Evolutionary conservation across 371 early-diverging fungal genomes (phyloP).

Genomic region (Apophysomyces variabilis): DNA sequence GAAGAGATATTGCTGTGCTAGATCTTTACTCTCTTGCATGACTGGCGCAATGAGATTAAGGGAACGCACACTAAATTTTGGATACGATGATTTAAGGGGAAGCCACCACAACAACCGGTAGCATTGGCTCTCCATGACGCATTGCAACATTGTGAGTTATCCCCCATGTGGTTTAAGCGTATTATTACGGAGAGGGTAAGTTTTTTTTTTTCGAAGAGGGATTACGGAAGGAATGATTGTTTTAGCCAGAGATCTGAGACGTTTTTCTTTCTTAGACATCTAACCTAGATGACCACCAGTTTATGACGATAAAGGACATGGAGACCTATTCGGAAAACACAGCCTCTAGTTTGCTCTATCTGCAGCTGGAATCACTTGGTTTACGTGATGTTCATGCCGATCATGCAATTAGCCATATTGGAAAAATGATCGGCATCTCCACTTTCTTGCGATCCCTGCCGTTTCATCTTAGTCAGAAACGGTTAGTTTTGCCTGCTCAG

Average conservation of each 20-base stretch:
- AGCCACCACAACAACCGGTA: conserved; percentile 77
- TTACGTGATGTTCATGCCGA: conserved; percentile 84
- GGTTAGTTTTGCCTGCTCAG: conserved; percentile 73
- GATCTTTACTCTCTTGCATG: neutral
- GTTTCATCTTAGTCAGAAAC: conserved; percentile 67
- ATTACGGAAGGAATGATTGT: neutral
- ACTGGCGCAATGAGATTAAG: neutral
- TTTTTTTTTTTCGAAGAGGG: neutral
- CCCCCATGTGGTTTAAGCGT: conserved; percentile 71
- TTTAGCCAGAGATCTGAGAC: conserved; percentile 12
- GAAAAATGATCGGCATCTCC: conserved; percentile 85
- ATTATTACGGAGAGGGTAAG: conserved; percentile 76
- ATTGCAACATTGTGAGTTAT: conserved; percentile 53
- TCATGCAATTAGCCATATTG: conserved; percentile 90
- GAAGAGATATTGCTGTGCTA: neutral
- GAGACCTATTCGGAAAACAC: conserved; percentile 91
- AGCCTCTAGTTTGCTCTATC: conserved; percentile 80
- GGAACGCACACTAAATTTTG: too few relatives aligned
- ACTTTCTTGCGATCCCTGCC: conserved; percentile 76
- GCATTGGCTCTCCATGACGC: conserved; percentile 60
- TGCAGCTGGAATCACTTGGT: conserved; percentile 87
- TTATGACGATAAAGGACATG: conserved; percentile 75
- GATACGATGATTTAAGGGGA: conserved; percentile 45
- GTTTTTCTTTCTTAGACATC: conserved; percentile 45
- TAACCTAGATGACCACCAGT: conserved; percentile 71